phyloP scores from a whole-genome alignment of 1,139 yeast genomes.

The Meyerozyma smithsonii region DNA sequence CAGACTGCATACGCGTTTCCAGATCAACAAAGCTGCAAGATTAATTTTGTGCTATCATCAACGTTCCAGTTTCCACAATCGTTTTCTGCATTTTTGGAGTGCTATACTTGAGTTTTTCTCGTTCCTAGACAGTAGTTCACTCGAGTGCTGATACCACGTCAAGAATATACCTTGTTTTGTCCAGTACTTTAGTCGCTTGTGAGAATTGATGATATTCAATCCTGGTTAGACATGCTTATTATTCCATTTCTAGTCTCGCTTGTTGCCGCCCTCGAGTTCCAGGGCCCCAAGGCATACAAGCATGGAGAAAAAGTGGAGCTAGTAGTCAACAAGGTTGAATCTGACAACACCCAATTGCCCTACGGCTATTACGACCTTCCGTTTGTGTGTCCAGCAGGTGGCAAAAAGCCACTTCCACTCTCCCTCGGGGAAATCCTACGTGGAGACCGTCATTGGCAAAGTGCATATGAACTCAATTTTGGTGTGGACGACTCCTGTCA shows the following conservation, averaged over 20 bases:
- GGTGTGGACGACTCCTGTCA: slow-evolving; percentile 62
- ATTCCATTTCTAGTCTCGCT: background rate
- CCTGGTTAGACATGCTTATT: background rate
- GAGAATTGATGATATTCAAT: background rate
- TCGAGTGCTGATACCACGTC: too few relatives aligned
- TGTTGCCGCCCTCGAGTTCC: background rate
- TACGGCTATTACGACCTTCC: slow-evolving; percentile 73
- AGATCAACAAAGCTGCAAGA: background rate
- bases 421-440: slow-evolving; percentile 73
- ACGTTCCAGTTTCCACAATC: background rate
- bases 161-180: too few relatives aligned
- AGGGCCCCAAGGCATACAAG: slow-evolving; percentile 14
- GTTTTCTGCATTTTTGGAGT: too few relatives aligned
- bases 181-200: too few relatives aligned
- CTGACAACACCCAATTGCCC: slow-evolving; percentile 75
- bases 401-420: slow-evolving; percentile 56
- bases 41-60: background rate
- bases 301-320: slow-evolving; percentile 64
- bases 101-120: too few relatives aligned
- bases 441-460: slow-evolving; percentile 78
- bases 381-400: slow-evolving; percentile 73
- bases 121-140: too few relatives aligned
- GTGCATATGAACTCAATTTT: slow-evolving; percentile 61
- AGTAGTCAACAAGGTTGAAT: slow-evolving; percentile 71
- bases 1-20: background rate